These are phyloP conservation scores for Thalassiosira livingstoniorum DNA, from an alignment of 352 stramenopile genomes.

Conservation along the genomic window DNA sequence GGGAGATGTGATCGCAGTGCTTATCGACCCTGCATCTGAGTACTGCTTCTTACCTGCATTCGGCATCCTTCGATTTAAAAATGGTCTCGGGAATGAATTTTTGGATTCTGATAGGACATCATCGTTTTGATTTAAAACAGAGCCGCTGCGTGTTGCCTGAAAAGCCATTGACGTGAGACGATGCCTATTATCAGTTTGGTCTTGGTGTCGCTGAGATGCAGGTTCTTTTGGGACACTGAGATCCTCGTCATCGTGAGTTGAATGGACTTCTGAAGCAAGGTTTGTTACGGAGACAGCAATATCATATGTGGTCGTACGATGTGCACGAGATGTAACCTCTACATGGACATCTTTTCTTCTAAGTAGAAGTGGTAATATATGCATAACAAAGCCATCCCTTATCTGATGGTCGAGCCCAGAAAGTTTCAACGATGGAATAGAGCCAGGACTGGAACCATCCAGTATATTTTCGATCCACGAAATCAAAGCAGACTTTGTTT, in stretches of 20 bases:
- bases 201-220: no score
- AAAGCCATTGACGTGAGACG: no score
- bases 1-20: conserved; percentile 49
- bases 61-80: conserved; percentile 10
- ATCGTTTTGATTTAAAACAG: conserved; percentile 25
- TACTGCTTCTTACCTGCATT: conserved; percentile 4
- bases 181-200: no score
- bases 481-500: conserved; percentile 69
- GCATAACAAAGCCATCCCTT: conserved; percentile 81
- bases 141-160: conserved; percentile 51
- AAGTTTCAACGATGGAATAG: conserved; percentile 77
- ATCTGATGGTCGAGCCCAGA: conserved; percentile 79
- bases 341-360: conserved; percentile 78
- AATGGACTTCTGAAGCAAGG: conserved; percentile 3
- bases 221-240: no score
- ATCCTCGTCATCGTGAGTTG: no score
- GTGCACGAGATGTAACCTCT: conserved; percentile 69
- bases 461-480: conserved; percentile 80
- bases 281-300: conserved; percentile 72
- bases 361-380: conserved; percentile 78
- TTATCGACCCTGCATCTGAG: conserved; percentile 48
- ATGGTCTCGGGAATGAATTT: conserved; percentile 4
- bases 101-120: conserved; percentile 3
- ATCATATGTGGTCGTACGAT: conserved; percentile 78
- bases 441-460: conserved; percentile 58